Evolutionary conservation across 192 early-diverging fungal genomes (phyloP).

Genomic region (Coemansia reversa): DNA sequence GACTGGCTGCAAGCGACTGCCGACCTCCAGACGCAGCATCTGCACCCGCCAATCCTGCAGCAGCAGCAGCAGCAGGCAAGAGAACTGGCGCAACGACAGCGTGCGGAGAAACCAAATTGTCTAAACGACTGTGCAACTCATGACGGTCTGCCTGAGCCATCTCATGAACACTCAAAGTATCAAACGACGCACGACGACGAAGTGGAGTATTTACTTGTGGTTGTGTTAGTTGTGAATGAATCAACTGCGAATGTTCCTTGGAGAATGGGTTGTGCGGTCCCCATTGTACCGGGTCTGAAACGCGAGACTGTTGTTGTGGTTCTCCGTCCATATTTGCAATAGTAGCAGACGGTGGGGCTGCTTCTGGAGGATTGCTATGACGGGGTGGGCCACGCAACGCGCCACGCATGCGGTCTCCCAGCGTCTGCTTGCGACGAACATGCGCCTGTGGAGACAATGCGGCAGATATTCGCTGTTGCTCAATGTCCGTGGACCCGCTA

Average conservation of each 20-base stretch:
- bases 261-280: slow-evolving; percentile 22
- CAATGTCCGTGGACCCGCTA: slow-evolving; percentile 47
- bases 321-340: neutral
- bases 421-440: slow-evolving; percentile 38
- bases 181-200: slow-evolving; percentile 45
- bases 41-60: neutral
- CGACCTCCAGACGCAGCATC: neutral
- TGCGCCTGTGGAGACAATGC: slow-evolving; percentile 44
- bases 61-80: neutral
- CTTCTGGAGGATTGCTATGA: neutral
- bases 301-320: neutral
- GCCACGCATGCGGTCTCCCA: slow-evolving; percentile 36
- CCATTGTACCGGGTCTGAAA: slow-evolving; percentile 4
- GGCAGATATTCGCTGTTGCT: slow-evolving; percentile 36
- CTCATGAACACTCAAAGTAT: slow-evolving; percentile 47
- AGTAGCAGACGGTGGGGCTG: neutral
- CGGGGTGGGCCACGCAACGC: slow-evolving; percentile 21
- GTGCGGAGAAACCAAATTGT: slow-evolving; percentile 37
- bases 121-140: slow-evolving; percentile 39
- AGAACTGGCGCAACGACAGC: neutral
- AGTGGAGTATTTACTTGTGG: neutral
- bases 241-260: slow-evolving; percentile 7
- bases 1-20: slow-evolving; percentile 16
- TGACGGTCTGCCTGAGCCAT: slow-evolving; percentile 44
- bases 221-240: neutral